Evolutionary conservation across 495 filamentous ascomycete genomes (phyloP).

Genomic region (Tuber aestivum): DNA sequence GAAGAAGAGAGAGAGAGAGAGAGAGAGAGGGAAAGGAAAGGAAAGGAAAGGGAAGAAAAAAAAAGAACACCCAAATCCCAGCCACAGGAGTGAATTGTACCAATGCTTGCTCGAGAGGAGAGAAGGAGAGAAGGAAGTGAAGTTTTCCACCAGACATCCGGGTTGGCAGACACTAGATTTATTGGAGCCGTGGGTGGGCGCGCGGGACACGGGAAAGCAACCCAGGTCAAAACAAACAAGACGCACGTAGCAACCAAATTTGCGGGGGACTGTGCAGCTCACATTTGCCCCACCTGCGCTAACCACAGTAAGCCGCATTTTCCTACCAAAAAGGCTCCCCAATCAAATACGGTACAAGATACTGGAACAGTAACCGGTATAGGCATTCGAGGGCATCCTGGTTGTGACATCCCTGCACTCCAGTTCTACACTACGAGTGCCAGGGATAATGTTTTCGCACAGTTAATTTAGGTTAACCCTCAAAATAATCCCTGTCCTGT

Average conservation of each 20-base stretch:
- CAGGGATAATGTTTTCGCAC: too few species aligned
- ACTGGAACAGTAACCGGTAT: too few species aligned
- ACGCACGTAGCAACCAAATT: neutral
- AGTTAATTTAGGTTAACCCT: too few species aligned
- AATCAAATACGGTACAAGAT: too few species aligned
- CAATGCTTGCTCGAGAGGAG: neutral
- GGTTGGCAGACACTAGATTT: constrained; percentile 2
- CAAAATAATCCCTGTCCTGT: too few species aligned
- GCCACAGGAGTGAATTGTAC: neutral
- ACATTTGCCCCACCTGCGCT: neutral
- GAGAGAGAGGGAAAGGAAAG: too few species aligned
- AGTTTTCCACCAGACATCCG: neutral
- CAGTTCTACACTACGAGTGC: neutral
- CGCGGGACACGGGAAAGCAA: constrained; percentile 3
- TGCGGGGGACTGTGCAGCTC: constrained; percentile 4
- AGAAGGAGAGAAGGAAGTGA: neutral
- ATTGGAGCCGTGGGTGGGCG: constrained; percentile 1
- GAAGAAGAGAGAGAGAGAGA: too few species aligned
- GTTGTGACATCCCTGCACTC: neutral
- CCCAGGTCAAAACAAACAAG: constrained; percentile 3
- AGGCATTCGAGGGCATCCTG: neutral
- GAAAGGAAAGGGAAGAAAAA: too few species aligned
- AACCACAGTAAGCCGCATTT: neutral
- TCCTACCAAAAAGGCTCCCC: neutral
- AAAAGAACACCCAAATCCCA: neutral